These are phyloP conservation scores for Podaxis pistillaris DNA, from an alignment of 768 basidiomycete species.

Conservation along the genomic window DNA sequence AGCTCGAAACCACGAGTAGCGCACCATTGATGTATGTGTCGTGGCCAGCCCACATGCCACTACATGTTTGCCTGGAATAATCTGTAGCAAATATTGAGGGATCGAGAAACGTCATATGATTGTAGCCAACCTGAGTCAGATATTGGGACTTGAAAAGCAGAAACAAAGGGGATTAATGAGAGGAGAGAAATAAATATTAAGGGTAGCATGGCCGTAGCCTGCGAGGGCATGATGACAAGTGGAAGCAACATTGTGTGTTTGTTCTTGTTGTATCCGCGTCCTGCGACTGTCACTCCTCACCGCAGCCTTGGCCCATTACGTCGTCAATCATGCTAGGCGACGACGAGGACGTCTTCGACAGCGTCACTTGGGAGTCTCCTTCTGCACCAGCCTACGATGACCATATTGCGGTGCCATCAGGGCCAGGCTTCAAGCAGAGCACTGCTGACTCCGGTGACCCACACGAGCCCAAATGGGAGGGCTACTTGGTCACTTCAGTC, in stretches of 20 bases:
- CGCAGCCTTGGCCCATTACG: conserved; percentile 10
- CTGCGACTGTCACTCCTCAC: not conserved
- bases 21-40: conserved; percentile 84
- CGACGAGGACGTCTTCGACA: conserved; percentile 90
- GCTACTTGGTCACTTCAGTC: conserved; percentile 77
- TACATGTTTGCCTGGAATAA: conserved; percentile 87
- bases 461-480: conserved; percentile 89
- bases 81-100: conserved; percentile 36
- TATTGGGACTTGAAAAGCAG: conserved; percentile 64
- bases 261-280: conserved; percentile 32
- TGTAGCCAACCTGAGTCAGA: conserved; percentile 51
- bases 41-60: conserved; percentile 87
- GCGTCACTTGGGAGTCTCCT: conserved; percentile 87
- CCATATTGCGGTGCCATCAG: conserved; percentile 40
- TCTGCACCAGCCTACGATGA: conserved; percentile 51
- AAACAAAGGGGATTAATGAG: conserved; percentile 31
- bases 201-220: conserved; percentile 20
- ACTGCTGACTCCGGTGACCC: conserved; percentile 75
- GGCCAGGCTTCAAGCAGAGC: conserved; percentile 83
- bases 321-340: conserved; percentile 66
- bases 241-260: conserved; percentile 29
- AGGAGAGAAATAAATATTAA: conserved; percentile 24
- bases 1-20: not conserved
- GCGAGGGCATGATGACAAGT: conserved; percentile 23
- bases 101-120: not conserved